These are phyloP conservation scores for Suaeda aralocaspica DNA, from an alignment of 148 eudicot species.

Conservation along the genomic window DNA sequence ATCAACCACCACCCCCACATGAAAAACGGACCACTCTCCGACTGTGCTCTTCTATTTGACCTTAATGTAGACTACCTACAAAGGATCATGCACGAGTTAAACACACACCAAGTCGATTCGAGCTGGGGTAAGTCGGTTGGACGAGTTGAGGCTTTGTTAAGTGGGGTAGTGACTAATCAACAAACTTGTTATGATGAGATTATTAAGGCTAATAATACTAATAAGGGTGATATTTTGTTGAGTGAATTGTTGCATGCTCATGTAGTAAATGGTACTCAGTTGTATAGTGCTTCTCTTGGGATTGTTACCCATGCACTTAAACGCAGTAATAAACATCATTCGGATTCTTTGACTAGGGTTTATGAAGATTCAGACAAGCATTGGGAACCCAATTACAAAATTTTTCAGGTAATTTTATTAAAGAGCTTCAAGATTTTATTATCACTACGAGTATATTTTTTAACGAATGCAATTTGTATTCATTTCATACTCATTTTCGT, in stretches of 20 bases:
- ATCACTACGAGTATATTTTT: too few relatives aligned
- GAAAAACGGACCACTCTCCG: not conserved
- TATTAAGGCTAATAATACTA: not conserved
- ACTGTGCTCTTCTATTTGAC: constrained; percentile 13
- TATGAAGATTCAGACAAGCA: not conserved
- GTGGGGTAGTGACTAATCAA: constrained; percentile 19
- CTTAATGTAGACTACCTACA: constrained; percentile 19
- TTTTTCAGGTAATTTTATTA: constrained; percentile 1
- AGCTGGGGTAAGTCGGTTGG: not conserved
- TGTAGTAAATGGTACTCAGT: constrained; percentile 13
- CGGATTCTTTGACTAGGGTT: not conserved
- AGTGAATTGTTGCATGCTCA: constrained; percentile 1
- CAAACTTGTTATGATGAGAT: constrained; percentile 19
- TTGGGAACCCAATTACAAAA: not conserved
- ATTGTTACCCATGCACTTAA: constrained; percentile 15
- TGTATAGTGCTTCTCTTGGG: constrained; percentile 19
- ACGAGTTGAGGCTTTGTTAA: constrained; percentile 12
- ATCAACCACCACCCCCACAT: not conserved
- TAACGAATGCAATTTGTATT: too few relatives aligned
- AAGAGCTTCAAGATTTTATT: not conserved
- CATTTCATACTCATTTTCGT: too few relatives aligned
- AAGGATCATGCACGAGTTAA: constrained; percentile 10
- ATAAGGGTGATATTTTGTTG: constrained; percentile 2
- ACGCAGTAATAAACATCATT: not conserved
- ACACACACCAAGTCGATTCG: not conserved